Evolutionary conservation across 495 filamentous ascomycete genomes (phyloP).

Genomic region (Mytilinidion resinicola): DNA sequence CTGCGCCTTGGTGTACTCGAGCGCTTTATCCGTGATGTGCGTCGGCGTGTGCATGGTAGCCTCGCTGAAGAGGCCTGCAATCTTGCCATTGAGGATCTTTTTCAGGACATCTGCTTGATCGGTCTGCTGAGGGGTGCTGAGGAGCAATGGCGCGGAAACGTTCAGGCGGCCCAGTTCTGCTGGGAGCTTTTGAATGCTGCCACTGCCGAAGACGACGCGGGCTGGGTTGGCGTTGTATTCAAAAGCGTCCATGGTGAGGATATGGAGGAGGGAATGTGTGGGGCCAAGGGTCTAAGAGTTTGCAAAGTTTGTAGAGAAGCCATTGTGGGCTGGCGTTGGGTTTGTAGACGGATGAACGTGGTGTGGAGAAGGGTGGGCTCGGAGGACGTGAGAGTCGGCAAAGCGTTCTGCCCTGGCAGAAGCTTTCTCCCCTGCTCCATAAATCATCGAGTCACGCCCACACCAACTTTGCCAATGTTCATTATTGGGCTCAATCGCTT

Average conservation of each 20-base stretch:
- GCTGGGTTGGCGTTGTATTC: conserved; percentile 55
- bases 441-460: too few species aligned
- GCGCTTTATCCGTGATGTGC: conserved; percentile 54
- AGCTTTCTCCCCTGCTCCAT: too few species aligned
- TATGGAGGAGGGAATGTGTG: background rate
- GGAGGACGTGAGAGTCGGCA: too few species aligned
- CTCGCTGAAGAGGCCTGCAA: conserved; percentile 54
- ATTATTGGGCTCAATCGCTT: too few species aligned
- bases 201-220: conserved; percentile 58
- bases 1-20: conserved; percentile 45
- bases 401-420: too few species aligned
- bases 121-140: conserved; percentile 54
- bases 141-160: conserved; percentile 50
- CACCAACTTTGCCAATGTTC: too few species aligned
- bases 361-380: too few species aligned
- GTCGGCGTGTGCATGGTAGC: conserved; percentile 66
- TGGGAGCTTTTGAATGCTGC: conserved; percentile 54
- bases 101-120: conserved; percentile 47
- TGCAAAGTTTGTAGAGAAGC: too few species aligned
- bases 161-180: conserved; percentile 52
- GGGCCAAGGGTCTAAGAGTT: too few species aligned
- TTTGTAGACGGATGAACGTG: too few species aligned
- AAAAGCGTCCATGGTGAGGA: conserved; percentile 50
- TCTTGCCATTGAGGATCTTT: conserved; percentile 43
- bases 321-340: too few species aligned